A percentile compares a stretch with the other conserved stretches of the same genome.
Conservation (phyloP, 129 eudicot species). For the Cynara cardunculus region DNA sequence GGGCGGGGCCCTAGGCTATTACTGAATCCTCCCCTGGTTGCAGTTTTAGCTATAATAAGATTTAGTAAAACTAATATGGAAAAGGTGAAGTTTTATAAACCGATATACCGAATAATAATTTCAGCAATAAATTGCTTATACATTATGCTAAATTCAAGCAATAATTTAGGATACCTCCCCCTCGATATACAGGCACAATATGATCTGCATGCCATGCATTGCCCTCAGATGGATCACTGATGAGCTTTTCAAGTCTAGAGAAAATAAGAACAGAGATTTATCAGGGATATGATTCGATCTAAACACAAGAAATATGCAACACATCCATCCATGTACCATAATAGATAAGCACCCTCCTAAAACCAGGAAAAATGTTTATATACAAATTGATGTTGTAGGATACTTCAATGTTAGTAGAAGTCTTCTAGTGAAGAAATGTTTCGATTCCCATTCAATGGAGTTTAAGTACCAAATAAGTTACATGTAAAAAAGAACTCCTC, state of each 20-base stretch:
- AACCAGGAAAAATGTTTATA: too few species aligned
- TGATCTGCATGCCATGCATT: slow-evolving; percentile 99
- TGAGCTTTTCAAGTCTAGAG: slow-evolving; percentile 75
- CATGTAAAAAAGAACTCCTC: too few species aligned
- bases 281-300: not conserved
- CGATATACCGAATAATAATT: not conserved
- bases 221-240: slow-evolving; percentile 76
- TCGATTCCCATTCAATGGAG: too few species aligned
- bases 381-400: not conserved
- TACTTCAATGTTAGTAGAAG: not conserved
- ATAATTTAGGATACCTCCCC: slow-evolving; percentile 60
- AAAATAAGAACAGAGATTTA: slow-evolving; percentile 10
- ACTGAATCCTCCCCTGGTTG: not conserved
- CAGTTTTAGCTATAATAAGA: not conserved
- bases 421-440: not conserved
- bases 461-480: too few species aligned
- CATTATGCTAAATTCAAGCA: not conserved
- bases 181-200: slow-evolving; percentile 72
- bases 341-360: too few species aligned
- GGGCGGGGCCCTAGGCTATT: too few species aligned
- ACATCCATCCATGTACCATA: not conserved
- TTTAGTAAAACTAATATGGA: not conserved
- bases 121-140: not conserved
- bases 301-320: not conserved
- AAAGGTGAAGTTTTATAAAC: not conserved